phyloP scores from a whole-genome alignment of 1,284 basidiomycete genomes.

The Pseudozyma hubeiensis region DNA sequence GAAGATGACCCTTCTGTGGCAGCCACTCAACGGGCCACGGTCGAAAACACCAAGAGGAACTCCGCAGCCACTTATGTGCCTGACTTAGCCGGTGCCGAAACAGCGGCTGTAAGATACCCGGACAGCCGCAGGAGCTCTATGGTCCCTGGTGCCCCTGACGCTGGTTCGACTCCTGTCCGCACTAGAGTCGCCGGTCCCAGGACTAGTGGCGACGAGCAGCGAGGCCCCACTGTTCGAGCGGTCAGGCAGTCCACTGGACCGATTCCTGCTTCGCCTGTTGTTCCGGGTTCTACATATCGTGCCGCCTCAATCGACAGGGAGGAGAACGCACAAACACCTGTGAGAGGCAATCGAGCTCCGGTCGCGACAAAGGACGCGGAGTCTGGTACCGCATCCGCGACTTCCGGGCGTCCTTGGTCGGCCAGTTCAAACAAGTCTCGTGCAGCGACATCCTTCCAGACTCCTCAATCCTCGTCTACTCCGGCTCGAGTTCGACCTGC shows the following conservation, averaged over 20 bases:
- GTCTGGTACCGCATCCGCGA: not conserved
- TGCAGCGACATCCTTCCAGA: slow-evolving; percentile 18
- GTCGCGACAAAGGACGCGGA: slow-evolving; percentile 1
- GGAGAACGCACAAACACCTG: slow-evolving; percentile 21
- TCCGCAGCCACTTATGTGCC: slow-evolving; percentile 46
- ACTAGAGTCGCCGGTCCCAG: not conserved
- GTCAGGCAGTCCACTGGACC: slow-evolving; percentile 28
- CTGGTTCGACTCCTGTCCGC: slow-evolving; percentile 2
- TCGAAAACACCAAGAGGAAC: slow-evolving; percentile 41
- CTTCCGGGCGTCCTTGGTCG: slow-evolving; percentile 15
- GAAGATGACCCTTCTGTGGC: slow-evolving; percentile 37
- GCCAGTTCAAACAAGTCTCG: slow-evolving; percentile 25
- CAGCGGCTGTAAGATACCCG: slow-evolving; percentile 24
- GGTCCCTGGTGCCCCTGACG: slow-evolving; percentile 4
- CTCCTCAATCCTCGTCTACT: slow-evolving; percentile 24
- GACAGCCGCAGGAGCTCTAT: slow-evolving; percentile 24
- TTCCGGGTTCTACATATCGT: slow-evolving; percentile 23
- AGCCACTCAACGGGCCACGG: slow-evolving; percentile 20
- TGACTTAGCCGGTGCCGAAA: slow-evolving; percentile 32
- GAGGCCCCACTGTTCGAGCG: slow-evolving; percentile 20
- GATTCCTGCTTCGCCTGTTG: slow-evolving; percentile 16
- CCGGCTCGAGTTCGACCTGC: slow-evolving; percentile 22
- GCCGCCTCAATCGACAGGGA: not conserved
- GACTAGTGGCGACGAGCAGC: slow-evolving; percentile 19
- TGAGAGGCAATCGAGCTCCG: slow-evolving; percentile 4